Evolutionary conservation across 495 filamentous ascomycete genomes (phyloP).

Genomic region (Annulohypoxylon stygium): DNA sequence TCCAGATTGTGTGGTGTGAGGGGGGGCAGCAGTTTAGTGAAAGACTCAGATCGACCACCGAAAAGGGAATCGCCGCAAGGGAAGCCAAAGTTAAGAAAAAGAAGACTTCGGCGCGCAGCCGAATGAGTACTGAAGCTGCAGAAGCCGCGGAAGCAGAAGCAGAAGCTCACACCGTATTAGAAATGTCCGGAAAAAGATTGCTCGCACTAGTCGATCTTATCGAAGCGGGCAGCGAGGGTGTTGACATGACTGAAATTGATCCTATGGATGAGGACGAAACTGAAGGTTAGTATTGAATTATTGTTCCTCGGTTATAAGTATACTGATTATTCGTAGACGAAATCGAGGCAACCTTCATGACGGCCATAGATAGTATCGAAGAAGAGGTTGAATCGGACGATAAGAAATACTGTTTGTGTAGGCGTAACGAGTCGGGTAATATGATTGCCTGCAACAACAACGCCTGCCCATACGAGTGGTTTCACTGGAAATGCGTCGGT

Average conservation of each 20-base stretch:
- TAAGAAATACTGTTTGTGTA: constrained; percentile 87
- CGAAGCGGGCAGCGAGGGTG: constrained; percentile 47
- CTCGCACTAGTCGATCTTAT: constrained; percentile 51
- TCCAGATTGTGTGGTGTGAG: constrained; percentile 69
- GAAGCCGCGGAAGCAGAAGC: constrained; percentile 44
- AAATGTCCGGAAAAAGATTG: constrained; percentile 58
- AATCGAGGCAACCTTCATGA: constrained; percentile 35
- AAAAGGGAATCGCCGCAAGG: constrained; percentile 74
- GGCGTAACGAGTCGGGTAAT: constrained; percentile 89
- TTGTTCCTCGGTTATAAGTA: not conserved
- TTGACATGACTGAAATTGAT: constrained; percentile 44
- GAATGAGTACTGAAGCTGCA: constrained; percentile 53
- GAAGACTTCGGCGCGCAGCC: constrained; percentile 57
- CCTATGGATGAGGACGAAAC: constrained; percentile 34
- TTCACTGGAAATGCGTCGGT: constrained; percentile 94
- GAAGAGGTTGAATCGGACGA: constrained; percentile 88
- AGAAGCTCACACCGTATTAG: constrained; percentile 52
- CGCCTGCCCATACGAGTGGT: constrained; percentile 92
- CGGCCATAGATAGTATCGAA: constrained; percentile 51
- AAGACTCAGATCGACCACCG: constrained; percentile 65
- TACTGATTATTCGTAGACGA: constrained; percentile 26
- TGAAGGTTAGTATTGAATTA: constrained; percentile 20
- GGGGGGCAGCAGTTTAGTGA: constrained; percentile 58
- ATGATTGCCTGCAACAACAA: constrained; percentile 98
- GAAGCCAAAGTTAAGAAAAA: constrained; percentile 64